phyloP scores from a whole-genome alignment of 345 rosid species.

The Citrus sp. region DNA sequence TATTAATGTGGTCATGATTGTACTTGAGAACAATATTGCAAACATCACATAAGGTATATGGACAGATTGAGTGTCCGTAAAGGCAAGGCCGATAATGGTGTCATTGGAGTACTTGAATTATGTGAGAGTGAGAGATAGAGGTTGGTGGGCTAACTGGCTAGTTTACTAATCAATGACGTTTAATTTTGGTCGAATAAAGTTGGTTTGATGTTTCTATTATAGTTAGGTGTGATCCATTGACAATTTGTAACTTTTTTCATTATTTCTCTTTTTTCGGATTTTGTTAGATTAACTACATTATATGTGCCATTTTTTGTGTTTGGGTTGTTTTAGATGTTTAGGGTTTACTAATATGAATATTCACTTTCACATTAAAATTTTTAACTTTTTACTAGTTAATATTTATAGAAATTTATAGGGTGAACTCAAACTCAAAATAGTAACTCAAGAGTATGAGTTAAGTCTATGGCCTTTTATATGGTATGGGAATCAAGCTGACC shows the following conservation, averaged over 20 bases:
- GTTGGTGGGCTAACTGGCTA: constrained; percentile 26
- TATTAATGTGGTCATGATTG: background rate
- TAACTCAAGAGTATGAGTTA: too few relatives aligned
- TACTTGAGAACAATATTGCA: background rate
- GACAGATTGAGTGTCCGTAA: background rate
- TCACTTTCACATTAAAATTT: too few relatives aligned
- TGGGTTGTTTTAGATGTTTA: too few relatives aligned
- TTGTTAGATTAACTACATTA: background rate
- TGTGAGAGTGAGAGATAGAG: background rate
- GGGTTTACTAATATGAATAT: too few relatives aligned
- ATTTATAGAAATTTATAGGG: accelerated
- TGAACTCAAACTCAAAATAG: too few relatives aligned
- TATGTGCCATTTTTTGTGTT: too few relatives aligned
- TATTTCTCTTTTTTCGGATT: background rate
- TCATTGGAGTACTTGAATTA: background rate
- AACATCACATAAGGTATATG: background rate
- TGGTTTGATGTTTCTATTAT: constrained; percentile 14
- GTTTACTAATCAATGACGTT: background rate
- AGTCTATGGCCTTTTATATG: too few relatives aligned
- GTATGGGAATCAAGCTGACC: too few relatives aligned
- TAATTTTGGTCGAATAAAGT: constrained; percentile 12
- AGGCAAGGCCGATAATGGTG: background rate
- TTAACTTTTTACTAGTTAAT: too few relatives aligned
- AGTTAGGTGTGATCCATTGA: constrained; percentile 10
- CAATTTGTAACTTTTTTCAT: background rate